Evolutionary conservation across 768 basidiomycete genomes (phyloP).

Genomic region (Psilocybe tampanensis): DNA sequence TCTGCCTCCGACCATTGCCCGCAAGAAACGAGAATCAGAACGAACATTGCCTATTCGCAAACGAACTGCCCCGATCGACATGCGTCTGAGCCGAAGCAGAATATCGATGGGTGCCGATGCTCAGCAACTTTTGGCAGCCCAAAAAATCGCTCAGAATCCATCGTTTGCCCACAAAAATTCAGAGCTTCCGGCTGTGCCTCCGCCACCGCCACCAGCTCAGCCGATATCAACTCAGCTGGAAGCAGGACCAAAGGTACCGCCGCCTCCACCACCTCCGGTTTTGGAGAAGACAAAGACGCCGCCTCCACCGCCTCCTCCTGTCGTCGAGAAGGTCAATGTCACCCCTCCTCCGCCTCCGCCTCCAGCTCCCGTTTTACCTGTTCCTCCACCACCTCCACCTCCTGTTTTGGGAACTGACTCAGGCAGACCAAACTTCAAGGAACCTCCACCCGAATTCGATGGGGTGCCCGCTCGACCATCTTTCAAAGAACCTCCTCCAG

Average conservation of each 20-base stretch:
- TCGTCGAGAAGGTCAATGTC: conserved; percentile 15
- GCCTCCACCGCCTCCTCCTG: conserved; percentile 34
- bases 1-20: conserved; percentile 79
- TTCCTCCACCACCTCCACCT: conserved; percentile 32
- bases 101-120: conserved; percentile 74
- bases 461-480: conserved; percentile 31
- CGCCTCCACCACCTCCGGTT: conserved; percentile 15
- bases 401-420: neutral
- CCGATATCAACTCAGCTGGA: conserved; percentile 18
- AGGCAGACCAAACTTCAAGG: conserved; percentile 31
- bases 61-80: conserved; percentile 85
- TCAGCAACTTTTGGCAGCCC: conserved; percentile 70
- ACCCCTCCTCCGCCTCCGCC: conserved; percentile 29
- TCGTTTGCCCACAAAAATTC: conserved; percentile 39
- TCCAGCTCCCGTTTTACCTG: conserved; percentile 27
- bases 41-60: conserved; percentile 83
- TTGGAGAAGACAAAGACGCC: conserved; percentile 9
- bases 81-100: conserved; percentile 80
- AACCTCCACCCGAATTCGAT: conserved; percentile 58
- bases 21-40: conserved; percentile 87
- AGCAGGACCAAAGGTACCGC: conserved; percentile 9
- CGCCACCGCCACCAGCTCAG: conserved; percentile 20
- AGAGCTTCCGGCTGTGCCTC: conserved; percentile 31
- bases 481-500: conserved; percentile 65
- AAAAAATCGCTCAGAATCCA: conserved; percentile 62